phyloP scores from a whole-genome alignment of 148 eudicot species.

The Rhododendron molle region DNA sequence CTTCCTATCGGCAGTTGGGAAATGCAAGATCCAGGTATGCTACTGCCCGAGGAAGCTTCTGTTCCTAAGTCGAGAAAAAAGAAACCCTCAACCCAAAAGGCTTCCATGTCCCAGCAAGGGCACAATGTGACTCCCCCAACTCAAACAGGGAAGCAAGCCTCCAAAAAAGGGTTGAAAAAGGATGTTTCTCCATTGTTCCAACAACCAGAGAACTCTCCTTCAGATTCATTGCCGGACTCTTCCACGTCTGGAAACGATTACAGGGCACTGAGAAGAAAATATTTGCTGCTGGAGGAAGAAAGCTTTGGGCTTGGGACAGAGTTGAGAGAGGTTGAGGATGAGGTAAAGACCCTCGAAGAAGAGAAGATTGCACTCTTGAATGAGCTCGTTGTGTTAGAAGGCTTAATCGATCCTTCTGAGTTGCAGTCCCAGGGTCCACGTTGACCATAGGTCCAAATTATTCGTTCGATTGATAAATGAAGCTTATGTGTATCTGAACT shows the following conservation, averaged over 20 bases:
- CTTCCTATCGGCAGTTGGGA: not conserved
- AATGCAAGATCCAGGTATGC: constrained; percentile 58
- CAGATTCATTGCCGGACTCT: constrained; percentile 44
- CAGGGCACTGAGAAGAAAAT: constrained; percentile 61
- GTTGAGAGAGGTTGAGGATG: constrained; percentile 56
- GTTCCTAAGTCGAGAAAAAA: constrained; percentile 44
- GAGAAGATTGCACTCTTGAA: constrained; percentile 68
- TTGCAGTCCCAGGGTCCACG: constrained; percentile 22
- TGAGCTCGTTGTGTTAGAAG: constrained; percentile 79
- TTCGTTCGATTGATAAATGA: not conserved
- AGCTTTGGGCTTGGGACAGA: constrained; percentile 58
- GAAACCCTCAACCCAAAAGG: constrained; percentile 34
- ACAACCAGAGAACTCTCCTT: constrained; percentile 39
- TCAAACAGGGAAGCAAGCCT: constrained; percentile 28
- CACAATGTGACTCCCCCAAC: constrained; percentile 26
- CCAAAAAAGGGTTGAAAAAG: constrained; percentile 38
- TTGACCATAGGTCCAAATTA: not conserved
- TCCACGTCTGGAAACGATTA: constrained; percentile 52
- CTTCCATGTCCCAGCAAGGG: constrained; percentile 37
- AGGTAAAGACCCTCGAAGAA: constrained; percentile 60
- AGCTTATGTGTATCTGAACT: not conserved
- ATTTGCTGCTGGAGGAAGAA: constrained; percentile 66
- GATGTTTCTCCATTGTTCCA: constrained; percentile 33
- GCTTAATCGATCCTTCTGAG: constrained; percentile 69
- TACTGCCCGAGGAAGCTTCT: constrained; percentile 23